phyloP scores from a whole-genome alignment of 139 green algal genomes.

The Dunaliella primolecta region DNA sequence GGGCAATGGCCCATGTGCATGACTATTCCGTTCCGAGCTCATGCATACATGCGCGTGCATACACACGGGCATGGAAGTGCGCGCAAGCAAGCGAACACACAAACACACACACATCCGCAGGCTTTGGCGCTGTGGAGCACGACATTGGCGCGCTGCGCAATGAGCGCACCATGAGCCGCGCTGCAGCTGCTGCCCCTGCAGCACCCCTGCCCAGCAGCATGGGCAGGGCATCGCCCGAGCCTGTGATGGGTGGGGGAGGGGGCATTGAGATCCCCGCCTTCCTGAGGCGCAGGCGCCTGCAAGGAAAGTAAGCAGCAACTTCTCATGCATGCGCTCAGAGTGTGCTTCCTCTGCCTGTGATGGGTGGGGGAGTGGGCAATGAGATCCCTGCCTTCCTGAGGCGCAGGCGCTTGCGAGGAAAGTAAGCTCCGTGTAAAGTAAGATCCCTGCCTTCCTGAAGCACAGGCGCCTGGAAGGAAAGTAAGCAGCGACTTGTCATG shows the following conservation, averaged over 20 bases:
- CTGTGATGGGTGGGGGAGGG: constrained; percentile 5
- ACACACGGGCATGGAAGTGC: neutral
- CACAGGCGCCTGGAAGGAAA: no score
- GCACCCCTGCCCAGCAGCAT: neutral
- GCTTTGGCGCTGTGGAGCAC: constrained; percentile 58
- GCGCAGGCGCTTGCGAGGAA: constrained; percentile 42
- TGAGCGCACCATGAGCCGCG: neutral
- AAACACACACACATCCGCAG: neutral
- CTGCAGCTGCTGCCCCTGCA: neutral
- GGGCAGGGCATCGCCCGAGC: neutral
- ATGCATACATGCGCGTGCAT: neutral
- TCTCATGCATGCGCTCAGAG: no score
- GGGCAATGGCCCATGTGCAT: no score
- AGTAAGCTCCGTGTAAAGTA: no score
- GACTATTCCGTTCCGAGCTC: no score
- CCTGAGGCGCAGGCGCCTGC: constrained; percentile 46
- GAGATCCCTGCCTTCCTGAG: constrained; percentile 72
- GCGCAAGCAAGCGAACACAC: neutral
- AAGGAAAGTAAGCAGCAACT: constrained; percentile 50
- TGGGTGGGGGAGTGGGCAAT: constrained; percentile 26
- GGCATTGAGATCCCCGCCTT: constrained; percentile 70
- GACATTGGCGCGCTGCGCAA: constrained; percentile 23
- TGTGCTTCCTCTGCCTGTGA: no score
- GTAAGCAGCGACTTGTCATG: no score
- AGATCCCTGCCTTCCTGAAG: no score